Conservation (phyloP, 805 yeast genomes). For the Candida insectorum region DNA sequence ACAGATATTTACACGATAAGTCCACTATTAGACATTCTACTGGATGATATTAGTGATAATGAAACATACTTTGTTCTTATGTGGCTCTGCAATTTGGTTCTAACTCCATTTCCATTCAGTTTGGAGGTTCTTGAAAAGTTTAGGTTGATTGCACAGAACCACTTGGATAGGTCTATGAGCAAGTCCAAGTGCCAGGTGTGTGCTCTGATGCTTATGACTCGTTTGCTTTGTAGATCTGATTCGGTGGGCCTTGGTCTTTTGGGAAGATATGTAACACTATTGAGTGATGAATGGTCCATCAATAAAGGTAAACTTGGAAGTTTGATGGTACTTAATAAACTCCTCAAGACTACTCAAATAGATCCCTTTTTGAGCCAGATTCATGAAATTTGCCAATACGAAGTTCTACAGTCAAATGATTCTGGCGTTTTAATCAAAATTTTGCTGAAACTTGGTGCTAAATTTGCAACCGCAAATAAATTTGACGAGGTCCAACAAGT, state of each 20-base stretch:
- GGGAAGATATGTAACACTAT: conserved; percentile 14
- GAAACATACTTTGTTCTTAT: conserved; percentile 45
- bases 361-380: no score
- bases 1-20: conserved; percentile 55
- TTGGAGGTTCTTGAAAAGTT: conserved; percentile 30
- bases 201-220: conserved; percentile 48
- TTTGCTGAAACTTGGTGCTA: conserved; percentile 33
- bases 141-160: conserved; percentile 27
- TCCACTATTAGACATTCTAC: conserved; percentile 16
- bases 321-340: conserved; percentile 38
- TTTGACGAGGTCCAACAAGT: conserved; percentile 18
- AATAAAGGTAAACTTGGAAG: no score
- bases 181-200: conserved; percentile 61
- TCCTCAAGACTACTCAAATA: no score
- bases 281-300: conserved; percentile 17
- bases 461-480: conserved; percentile 17
- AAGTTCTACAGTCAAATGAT: no score
- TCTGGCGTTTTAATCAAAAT: conserved; percentile 37
- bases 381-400: no score
- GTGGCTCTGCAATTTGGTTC: conserved; percentile 68
- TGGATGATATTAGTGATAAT: conserved; percentile 8
- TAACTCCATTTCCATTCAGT: conserved; percentile 70
- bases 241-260: conserved; percentile 18
- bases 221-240: conserved; percentile 53
- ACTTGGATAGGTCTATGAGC: conserved; percentile 26